phyloP scores from a whole-genome alignment of 108 stramenopile genomes.

The Schizochytrium sp. region DNA sequence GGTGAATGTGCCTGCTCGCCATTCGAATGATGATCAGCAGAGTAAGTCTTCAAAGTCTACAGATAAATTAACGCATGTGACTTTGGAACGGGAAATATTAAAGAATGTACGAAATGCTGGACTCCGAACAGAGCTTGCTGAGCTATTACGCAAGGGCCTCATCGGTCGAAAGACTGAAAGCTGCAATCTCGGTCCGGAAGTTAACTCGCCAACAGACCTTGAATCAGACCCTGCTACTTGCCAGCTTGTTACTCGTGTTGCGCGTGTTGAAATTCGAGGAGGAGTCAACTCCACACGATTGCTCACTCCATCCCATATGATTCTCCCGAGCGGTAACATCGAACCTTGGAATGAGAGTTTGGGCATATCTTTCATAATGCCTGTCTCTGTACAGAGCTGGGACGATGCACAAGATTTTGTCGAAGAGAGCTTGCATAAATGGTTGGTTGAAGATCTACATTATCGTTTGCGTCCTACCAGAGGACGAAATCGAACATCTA shows the following conservation, averaged over 20 bases:
- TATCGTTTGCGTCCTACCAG: background rate
- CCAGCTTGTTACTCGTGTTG: background rate
- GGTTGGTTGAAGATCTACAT: background rate
- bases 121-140: background rate
- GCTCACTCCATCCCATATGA: conserved; percentile 11
- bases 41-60: background rate
- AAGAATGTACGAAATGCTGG: background rate
- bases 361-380: conserved; percentile 3
- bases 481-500: background rate
- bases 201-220: no score
- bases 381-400: background rate
- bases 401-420: background rate
- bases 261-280: background rate
- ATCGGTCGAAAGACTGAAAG: background rate
- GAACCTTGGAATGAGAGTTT: background rate
- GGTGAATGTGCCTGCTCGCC: background rate
- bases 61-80: background rate
- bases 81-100: background rate
- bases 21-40: background rate
- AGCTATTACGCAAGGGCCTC: conserved; percentile 8
- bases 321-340: background rate
- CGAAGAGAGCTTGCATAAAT: conserved; percentile 13
- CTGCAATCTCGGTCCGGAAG: background rate
- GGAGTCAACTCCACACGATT: background rate
- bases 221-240: background rate